Evolutionary conservation across 2,329 filamentous ascomycete species (phyloP), one percentile per base, ranked within the genome.

Genomic region (Aspergillus awamori): DNA sequence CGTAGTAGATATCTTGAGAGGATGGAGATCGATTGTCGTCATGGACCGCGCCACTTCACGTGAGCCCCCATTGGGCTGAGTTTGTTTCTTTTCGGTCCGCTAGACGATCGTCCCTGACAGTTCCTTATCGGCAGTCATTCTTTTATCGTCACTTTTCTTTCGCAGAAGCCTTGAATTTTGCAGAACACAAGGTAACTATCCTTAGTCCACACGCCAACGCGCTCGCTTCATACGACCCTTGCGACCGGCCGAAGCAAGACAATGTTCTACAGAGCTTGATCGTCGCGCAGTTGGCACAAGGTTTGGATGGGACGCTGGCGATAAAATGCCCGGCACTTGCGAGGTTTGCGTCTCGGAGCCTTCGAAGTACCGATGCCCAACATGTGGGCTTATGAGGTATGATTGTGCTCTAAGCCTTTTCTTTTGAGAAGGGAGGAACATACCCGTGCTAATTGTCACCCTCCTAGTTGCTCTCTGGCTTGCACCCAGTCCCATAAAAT

Each of bases 401-500:
- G 63, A 56, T 43, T 39, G 10, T 15, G n/a, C n/a, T 52, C 8
- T 13, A 56, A 43, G 36, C 15, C 17, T 5, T 38, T 38, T 45
- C 17, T 8, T 8, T 15, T 13, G 52, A 3, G 13, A 15, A 17
- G n/a, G 15, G 30, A 22, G 41, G 45, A 51, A 24, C 33, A 43
- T 43, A 20, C 33, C 8, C 13, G 20, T 10, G 62, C 17, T 47
- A 24, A 49, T 53, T 36, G 51, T 60, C 15, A 57, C 39, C 24
- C 28, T 26, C 48, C 24, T 63, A 82, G 80, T 64, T 82, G 80
- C 59, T 82, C 80, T 8, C 74, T 82, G 39, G 72, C 68, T 33
- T 82, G 80, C 66, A 78, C 77, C 39, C 76, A 80, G 57, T 70
- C 74, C 5, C 80, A 82, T 66, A 80, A 81, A 66, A 72, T 73